Evolutionary conservation across 139 green algal genomes (phyloP), one percentile per base, ranked within the genome.

Genomic region (Zygnema cylindricum): DNA sequence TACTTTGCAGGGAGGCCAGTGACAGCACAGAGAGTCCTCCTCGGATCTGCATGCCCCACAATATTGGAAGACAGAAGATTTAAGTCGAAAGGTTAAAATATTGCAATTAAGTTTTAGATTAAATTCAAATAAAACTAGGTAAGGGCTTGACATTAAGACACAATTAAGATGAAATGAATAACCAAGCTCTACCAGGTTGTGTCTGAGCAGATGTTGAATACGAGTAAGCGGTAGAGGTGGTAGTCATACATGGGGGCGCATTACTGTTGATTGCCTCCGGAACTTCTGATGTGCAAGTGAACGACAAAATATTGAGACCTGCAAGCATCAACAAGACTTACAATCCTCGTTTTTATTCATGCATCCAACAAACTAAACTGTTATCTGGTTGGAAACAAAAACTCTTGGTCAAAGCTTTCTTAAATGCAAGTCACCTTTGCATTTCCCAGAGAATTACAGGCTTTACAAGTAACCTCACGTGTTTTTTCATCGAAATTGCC

Each of bases 1-100:
- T 55, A 89, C 86, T 89, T 90, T 81, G 86, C 86, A 55, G 86
- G 86, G 32, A 86, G 40, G 35, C 86, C 86, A 33, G 86, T 90
- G 43, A 90, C 35, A 3, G 25, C 55, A 36, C 86, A 90, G 22
- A 90, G 33, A 38, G 86, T 1, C 23, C 41, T n/a, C 30, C 22
- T 22, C 33, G 86, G 86, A 90, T 89, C 84, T 88, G 82, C 69
- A 87, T 40, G 77, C 38, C 77, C 49, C 77, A 16, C 21, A 35
- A 73, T 7, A 41, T 54, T 41, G 21, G 11, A 79, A 79, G 71
- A n/a, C n/a, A 41, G 7, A 23, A 79, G 11, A 79, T 40, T 7
- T 33, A 84, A 2, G 3, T 32, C 38, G 22, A 69, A 69, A 55
- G 2, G n/a, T 73, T 33, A 21, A 73, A 11, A 32, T 21, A 22